Percentiles rank a stretch among this genome's conserved stretches.
Evolutionary conservation across 2,329 filamentous ascomycete species (phyloP).

Genomic region (Arthrobotrys conoides): DNA sequence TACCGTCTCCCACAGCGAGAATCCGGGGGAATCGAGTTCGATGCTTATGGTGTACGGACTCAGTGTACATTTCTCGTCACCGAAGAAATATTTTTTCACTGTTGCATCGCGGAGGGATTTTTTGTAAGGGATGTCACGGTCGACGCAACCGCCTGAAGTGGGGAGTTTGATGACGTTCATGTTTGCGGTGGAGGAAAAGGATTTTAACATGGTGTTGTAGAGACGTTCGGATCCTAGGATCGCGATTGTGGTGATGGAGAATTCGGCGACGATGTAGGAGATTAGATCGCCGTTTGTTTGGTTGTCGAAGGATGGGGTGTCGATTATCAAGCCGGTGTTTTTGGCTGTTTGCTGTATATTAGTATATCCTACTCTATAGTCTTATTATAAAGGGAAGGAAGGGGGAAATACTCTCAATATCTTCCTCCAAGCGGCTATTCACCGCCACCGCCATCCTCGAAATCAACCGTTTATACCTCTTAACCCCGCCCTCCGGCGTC

Average conservation of each 20-base stretch:
- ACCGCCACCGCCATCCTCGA: constrained; percentile 84
- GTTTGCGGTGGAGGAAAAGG: constrained; percentile 72
- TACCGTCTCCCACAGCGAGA: constrained; percentile 75
- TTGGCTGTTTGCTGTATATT: constrained; percentile 62
- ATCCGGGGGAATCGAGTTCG: constrained; percentile 79
- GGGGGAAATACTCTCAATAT: constrained; percentile 69
- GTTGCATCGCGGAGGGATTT: constrained; percentile 80
- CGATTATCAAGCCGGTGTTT: constrained; percentile 83
- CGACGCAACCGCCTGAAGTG: constrained; percentile 86
- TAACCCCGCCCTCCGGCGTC: constrained; percentile 79
- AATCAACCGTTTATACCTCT: constrained; percentile 80
- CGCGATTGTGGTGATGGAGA: constrained; percentile 77
- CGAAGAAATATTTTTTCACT: constrained; percentile 96
- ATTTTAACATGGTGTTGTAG: constrained; percentile 78
- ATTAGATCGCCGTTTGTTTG: constrained; percentile 80
- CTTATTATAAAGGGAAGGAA: background rate
- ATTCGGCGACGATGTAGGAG: constrained; percentile 81
- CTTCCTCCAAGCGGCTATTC: constrained; percentile 82
- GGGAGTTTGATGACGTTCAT: constrained; percentile 84
- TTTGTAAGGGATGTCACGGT: constrained; percentile 81
- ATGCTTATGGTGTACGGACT: constrained; percentile 90
- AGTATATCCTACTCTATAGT: background rate
- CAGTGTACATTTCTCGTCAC: constrained; percentile 80
- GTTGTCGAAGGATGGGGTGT: constrained; percentile 80
- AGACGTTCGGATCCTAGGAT: constrained; percentile 84